Evolutionary conservation across 2,329 filamentous ascomycete species (phyloP).

Genomic region (Beauveria sp.): DNA sequence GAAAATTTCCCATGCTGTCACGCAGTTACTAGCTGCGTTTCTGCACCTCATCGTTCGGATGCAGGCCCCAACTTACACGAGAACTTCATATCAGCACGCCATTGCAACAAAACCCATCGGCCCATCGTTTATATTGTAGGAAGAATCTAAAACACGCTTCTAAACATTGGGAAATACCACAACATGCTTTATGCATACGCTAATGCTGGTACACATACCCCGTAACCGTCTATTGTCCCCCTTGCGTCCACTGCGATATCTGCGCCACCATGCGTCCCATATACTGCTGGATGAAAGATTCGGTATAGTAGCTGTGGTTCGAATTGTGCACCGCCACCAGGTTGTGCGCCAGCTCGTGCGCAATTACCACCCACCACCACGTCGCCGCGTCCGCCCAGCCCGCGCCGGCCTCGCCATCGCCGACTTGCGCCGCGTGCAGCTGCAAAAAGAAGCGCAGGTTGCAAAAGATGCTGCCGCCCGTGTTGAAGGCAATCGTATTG

Average conservation of each 20-base stretch:
- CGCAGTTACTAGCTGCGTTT: too few species aligned
- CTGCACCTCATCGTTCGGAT: too few species aligned
- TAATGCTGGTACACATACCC: background rate
- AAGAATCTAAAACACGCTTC: background rate
- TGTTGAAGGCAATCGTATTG: slow-evolving; percentile 88
- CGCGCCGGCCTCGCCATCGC: slow-evolving; percentile 22
- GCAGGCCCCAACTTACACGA: too few species aligned
- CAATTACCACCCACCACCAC: slow-evolving; percentile 95
- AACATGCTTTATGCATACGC: background rate
- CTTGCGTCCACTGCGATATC: slow-evolving; percentile 17
- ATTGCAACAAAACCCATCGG: too few species aligned
- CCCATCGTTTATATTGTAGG: background rate
- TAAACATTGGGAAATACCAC: background rate
- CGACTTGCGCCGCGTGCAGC: slow-evolving; percentile 54
- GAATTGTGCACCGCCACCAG: slow-evolving; percentile 70
- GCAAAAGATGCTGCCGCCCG: slow-evolving; percentile 80
- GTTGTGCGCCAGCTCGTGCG: slow-evolving; percentile 94
- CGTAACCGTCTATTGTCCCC: background rate
- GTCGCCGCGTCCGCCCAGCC: slow-evolving; percentile 61
- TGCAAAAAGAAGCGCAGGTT: slow-evolving; percentile 83
- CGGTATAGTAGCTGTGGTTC: slow-evolving; percentile 78
- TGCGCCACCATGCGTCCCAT: slow-evolving; percentile 61
- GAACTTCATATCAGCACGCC: too few species aligned
- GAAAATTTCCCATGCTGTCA: too few species aligned
- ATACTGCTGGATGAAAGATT: slow-evolving; percentile 72